Evolutionary conservation across 805 yeast species (phyloP), one percentile per base, ranked within the genome.

Genomic region (Ogataea wickerhamii): DNA sequence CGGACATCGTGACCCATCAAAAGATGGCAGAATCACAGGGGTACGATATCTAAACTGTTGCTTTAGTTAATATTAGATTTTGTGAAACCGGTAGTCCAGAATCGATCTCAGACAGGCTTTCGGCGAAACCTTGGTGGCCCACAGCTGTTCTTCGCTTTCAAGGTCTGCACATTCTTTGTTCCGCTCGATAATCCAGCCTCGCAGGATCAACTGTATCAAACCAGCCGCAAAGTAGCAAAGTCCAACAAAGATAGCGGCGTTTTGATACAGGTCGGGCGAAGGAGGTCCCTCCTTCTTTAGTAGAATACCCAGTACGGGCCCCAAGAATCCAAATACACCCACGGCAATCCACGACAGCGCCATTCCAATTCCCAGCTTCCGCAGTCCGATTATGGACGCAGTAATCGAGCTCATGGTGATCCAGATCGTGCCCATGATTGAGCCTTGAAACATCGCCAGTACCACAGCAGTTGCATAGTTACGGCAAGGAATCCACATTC

Each of bases 21-120:
- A 70, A 73, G 61, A 77, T 66, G 68, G 89, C 91, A 28, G 70
- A 78, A 45, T 76, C 74, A 52, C 93, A 84, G 64, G 89, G 83
- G 20, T 82, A 83, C 52, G 89, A 84, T 54, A 53, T 53, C 16
- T 47, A 34, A 32, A 14, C 7, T 26, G n/a, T 8, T 8, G n/a
- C n/a, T 26, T 12, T 13, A 13, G 16, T 14, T 26, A 11, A 7
- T 8, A 26, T 36, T 34, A 45, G 10, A 52, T 31, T 34, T 52
- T 47, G 24, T 43, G 38, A 27, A 29, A 45, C 22, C 34, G 33
- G 13, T 34, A 41, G 17, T 38, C 28, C 14, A 47, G 23, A 3
- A 33, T 28, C 6, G 40, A 40, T 19, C 33, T 31, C 23, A 43
- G 17, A 3, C 41, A 38, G 6, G 18, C 37, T 3, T 16, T 33